Conservation (phyloP, 2,329 filamentous ascomycete species). For the Fonsecaea pedrosoi region DNA sequence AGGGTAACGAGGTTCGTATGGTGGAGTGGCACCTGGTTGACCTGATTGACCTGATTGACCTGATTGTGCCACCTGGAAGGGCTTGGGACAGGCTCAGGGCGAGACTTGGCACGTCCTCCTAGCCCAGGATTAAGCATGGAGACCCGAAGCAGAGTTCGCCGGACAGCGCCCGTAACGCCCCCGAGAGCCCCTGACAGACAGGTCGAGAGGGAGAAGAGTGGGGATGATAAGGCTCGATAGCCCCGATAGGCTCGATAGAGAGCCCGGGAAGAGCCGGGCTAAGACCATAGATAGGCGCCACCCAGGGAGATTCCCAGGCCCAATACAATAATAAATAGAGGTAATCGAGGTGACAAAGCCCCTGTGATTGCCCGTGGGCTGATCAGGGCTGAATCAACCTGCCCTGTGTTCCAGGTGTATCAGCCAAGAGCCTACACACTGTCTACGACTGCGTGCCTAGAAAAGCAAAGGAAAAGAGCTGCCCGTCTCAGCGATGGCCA, state of each 20-base stretch:
- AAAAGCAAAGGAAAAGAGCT: background rate
- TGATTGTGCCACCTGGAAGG: slow-evolving; percentile 1
- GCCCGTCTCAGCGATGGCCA: background rate
- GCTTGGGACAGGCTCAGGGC: slow-evolving; percentile 5
- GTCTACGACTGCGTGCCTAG: background rate
- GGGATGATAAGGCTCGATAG: background rate
- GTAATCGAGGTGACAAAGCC: background rate
- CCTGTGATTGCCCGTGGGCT: background rate
- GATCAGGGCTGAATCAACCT: background rate
- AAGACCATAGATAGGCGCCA: background rate
- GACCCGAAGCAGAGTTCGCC: slow-evolving; percentile 10
- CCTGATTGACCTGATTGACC: slow-evolving; percentile 1
- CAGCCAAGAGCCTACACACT: background rate
- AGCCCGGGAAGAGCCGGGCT: background rate
- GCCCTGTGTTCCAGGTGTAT: background rate
- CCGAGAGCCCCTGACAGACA: background rate
- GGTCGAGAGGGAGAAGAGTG: background rate
- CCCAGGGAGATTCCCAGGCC: background rate
- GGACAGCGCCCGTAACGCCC: background rate
- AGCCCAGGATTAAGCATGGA: background rate
- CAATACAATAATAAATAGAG: background rate
- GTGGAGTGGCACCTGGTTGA: background rate
- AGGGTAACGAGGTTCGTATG: slow-evolving; percentile 6
- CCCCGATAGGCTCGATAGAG: background rate
- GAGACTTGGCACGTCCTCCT: background rate